These are phyloP conservation scores for Magnolia kwangsiensis DNA, from an alignment of 164 flowering plant species.

Conservation along the genomic window DNA sequence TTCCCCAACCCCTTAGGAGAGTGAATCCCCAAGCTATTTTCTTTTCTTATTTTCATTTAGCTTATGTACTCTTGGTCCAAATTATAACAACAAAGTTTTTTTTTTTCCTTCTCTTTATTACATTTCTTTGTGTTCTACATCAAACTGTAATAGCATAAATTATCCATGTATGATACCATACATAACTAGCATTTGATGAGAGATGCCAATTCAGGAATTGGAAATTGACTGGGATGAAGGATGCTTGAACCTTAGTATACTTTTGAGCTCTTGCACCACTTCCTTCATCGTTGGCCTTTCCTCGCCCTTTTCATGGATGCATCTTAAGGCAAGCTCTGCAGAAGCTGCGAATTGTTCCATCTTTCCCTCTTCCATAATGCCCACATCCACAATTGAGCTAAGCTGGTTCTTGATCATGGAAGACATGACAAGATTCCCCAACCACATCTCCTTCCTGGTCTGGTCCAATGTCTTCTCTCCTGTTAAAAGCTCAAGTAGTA, in stretches of 20 bases:
- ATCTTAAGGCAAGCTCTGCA: conserved; percentile 4
- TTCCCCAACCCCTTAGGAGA: no score
- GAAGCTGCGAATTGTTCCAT: not conserved
- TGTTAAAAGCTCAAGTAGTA: conserved; percentile 57
- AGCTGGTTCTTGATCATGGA: not conserved
- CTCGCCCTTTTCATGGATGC: not conserved
- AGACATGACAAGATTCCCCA: not conserved
- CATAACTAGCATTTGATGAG: no score
- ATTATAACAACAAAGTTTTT: no score
- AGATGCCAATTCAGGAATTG: no score
- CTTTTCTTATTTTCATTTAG: no score
- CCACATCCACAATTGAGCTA: not conserved
- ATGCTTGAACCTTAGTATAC: not conserved
- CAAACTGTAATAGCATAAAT: no score
- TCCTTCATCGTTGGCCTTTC: conserved; percentile 4
- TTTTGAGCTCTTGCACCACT: not conserved
- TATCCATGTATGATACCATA: no score
- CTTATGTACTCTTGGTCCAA: no score
- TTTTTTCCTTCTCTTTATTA: no score
- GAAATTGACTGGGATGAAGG: not conserved
- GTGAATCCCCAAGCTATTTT: no score
- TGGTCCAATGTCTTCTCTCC: conserved; percentile 28
- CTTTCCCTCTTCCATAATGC: not conserved
- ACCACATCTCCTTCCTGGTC: not conserved
- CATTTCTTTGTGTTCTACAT: no score